Evolutionary conservation across 441 rosid species (phyloP).

Genomic region (Arabidopsis lyrata): DNA sequence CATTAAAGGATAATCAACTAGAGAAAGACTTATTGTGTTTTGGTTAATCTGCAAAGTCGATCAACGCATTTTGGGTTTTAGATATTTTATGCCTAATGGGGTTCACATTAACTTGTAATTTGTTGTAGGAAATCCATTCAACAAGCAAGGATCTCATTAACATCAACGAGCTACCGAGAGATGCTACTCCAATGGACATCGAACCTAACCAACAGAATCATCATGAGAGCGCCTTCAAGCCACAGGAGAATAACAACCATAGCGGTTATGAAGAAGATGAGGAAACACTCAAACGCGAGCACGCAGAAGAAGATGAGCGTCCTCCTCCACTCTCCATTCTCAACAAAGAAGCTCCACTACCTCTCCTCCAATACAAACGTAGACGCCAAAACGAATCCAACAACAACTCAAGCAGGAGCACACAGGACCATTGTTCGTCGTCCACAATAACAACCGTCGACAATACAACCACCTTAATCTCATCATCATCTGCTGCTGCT

Average conservation of each 20-base stretch:
- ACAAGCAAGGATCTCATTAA: constrained; percentile 45
- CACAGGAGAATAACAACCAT: constrained; percentile 20
- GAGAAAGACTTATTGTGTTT: constrained; percentile 7
- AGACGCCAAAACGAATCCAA: constrained; percentile 65
- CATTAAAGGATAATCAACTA: neutral
- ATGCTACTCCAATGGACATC: constrained; percentile 43
- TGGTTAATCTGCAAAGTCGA: neutral
- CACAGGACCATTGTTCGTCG: constrained; percentile 73
- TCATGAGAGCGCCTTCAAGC: constrained; percentile 57
- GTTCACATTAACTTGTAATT: constrained; percentile 25
- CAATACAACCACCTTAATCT: constrained; percentile 45
- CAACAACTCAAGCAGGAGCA: constrained; percentile 63
- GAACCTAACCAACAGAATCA: constrained; percentile 35
- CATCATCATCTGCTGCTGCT: constrained; percentile 46
- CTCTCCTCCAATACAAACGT: constrained; percentile 76
- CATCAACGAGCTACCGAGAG: constrained; percentile 55
- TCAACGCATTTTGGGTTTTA: neutral
- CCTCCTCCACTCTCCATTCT: constrained; percentile 59
- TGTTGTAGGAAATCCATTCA: constrained; percentile 54
- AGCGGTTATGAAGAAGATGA: constrained; percentile 31
- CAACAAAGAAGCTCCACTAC: constrained; percentile 68
- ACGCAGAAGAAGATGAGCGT: constrained; percentile 48
- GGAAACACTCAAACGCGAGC: constrained; percentile 59
- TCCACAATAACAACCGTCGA: constrained; percentile 72
- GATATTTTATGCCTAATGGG: neutral